phyloP scores from a whole-genome alignment of 805 yeast genomes.

The Ogataea nonfermentans region DNA sequence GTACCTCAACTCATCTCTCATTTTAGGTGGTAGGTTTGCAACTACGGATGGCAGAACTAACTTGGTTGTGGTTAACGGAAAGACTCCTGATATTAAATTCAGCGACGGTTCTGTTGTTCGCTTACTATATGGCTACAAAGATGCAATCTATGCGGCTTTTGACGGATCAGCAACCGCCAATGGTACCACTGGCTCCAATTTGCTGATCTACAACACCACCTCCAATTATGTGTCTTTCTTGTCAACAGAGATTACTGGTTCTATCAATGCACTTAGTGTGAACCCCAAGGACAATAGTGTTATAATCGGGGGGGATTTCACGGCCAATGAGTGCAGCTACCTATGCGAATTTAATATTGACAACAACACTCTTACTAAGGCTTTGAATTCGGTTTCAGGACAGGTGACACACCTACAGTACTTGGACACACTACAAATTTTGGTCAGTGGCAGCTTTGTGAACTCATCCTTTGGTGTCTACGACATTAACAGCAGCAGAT shows the following conservation, averaged over 20 bases:
- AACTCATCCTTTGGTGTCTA: constrained; percentile 48
- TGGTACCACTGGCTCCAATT: constrained; percentile 37
- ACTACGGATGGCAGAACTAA: constrained; percentile 16
- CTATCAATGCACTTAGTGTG: constrained; percentile 41
- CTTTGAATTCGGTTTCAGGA: constrained; percentile 44
- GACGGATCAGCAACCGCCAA: constrained; percentile 35
- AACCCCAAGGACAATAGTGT: constrained; percentile 43
- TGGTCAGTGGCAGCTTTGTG: constrained; percentile 53
- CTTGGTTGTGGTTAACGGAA: constrained; percentile 22
- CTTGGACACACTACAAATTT: constrained; percentile 35
- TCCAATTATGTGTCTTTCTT: constrained; percentile 41
- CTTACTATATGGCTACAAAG: constrained; percentile 36
- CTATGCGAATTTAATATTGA: constrained; percentile 65
- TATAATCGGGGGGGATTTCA: constrained; percentile 74
- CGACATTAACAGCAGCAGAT: constrained; percentile 44
- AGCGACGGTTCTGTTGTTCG: constrained; percentile 22
- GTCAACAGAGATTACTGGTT: constrained; percentile 34
- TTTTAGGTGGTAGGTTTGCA: constrained; percentile 60
- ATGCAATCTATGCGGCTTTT: constrained; percentile 45
- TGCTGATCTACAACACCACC: constrained; percentile 52
- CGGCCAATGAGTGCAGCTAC: constrained; percentile 47
- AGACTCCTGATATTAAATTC: constrained; percentile 20
- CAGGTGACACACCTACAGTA: constrained; percentile 54
- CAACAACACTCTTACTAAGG: constrained; percentile 52
- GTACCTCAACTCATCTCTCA: constrained; percentile 44